A percentile compares a stretch with the other conserved stretches of the same genome.
These are phyloP conservation scores for Sugiyamaella neomexicana DNA, from an alignment of 1,139 yeast species.

Conservation along the genomic window DNA sequence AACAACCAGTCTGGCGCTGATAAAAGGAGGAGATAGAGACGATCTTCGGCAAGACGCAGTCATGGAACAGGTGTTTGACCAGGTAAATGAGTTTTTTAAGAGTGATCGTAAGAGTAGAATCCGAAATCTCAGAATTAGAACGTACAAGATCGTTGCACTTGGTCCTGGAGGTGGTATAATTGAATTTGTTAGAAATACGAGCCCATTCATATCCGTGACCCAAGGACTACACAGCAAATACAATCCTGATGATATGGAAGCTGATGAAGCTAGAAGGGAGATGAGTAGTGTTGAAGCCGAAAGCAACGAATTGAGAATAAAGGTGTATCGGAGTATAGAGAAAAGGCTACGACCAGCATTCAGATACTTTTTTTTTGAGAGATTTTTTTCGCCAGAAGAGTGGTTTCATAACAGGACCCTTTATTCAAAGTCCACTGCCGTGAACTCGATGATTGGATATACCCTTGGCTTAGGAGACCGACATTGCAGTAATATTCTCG, in stretches of 20 bases:
- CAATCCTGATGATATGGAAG: conserved; percentile 47
- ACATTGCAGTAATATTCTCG: conserved; percentile 82
- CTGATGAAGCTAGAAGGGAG: conserved; percentile 59
- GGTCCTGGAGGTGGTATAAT: conserved; percentile 87
- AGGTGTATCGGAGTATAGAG: conserved; percentile 54
- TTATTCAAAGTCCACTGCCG: conserved; percentile 80
- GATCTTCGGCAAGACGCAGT: conserved; percentile 94
- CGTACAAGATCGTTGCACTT: conserved; percentile 87
- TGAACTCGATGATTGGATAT: conserved; percentile 83
- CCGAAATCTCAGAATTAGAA: conserved; percentile 63
- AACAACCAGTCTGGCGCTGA: conserved; percentile 52
- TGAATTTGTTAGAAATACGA: conserved; percentile 82
- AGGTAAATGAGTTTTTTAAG: conserved; percentile 70
- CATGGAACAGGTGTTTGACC: conserved; percentile 94
- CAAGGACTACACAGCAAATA: conserved; percentile 55
- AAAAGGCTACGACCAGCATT: conserved; percentile 63
- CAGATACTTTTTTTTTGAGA: conserved; percentile 66
- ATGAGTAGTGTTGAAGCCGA: conserved; percentile 62
- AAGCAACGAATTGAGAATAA: conserved; percentile 49
- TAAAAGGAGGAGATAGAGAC: conserved; percentile 79
- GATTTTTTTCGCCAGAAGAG: conserved; percentile 52
- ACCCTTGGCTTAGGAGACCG: conserved; percentile 92
- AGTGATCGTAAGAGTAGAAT: conserved; percentile 58
- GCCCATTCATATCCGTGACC: conserved; percentile 67
- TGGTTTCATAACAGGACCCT: conserved; percentile 71